These are phyloP conservation scores for Eimeria brunetti DNA, from an alignment of 169 alveolate genomes.

Conservation along the genomic window DNA sequence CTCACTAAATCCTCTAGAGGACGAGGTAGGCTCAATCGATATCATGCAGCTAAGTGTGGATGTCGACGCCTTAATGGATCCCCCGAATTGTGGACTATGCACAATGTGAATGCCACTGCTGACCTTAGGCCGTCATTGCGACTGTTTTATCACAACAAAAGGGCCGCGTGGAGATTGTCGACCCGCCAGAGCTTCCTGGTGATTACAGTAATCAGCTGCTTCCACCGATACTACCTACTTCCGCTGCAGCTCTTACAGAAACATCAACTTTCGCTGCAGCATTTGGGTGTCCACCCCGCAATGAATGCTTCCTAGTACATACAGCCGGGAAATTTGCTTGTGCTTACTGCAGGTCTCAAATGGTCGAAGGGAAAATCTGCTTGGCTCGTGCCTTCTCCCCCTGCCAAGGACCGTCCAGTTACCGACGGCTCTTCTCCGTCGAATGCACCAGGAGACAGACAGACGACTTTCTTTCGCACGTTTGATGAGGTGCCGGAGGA, in stretches of 20 bases:
- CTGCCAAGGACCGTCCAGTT: neutral
- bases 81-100: neutral
- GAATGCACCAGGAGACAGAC: neutral
- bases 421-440: neutral
- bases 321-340: neutral
- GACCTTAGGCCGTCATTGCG: slow-evolving; percentile 87
- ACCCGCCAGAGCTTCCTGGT: slow-evolving; percentile 83
- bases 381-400: slow-evolving; percentile 71
- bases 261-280: neutral
- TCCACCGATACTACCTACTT: neutral
- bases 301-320: neutral
- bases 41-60: neutral
- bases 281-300: neutral
- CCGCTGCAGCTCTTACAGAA: neutral
- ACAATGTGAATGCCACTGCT: neutral
- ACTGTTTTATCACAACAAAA: slow-evolving; percentile 53
- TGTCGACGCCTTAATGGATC: neutral
- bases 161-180: slow-evolving; percentile 70
- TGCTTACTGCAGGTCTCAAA: slow-evolving; percentile 18
- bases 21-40: slow-evolving; percentile 89
- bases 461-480: slow-evolving; percentile 31
- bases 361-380: slow-evolving; percentile 63
- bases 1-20: slow-evolving; percentile 95
- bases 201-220: neutral
- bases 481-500: slow-evolving; percentile 72